These are phyloP conservation scores for Crithidia sp. DNA, from an alignment of 208 protist species.

Conservation along the genomic window DNA sequence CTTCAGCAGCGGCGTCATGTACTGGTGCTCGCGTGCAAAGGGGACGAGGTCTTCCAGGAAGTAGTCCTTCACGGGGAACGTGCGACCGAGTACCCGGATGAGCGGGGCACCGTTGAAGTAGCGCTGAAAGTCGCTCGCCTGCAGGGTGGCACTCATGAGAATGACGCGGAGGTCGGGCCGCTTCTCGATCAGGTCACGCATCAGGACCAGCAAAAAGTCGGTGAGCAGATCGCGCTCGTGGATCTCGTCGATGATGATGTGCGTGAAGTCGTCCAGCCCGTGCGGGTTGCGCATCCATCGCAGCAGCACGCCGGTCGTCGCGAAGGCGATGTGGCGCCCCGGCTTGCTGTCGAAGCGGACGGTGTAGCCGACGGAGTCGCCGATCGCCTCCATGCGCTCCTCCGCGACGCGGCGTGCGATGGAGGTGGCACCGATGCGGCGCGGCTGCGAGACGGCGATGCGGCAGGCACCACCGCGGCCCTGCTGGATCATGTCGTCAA, in stretches of 20 bases:
- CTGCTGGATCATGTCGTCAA: slow-evolving; percentile 79
- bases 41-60: slow-evolving; percentile 85
- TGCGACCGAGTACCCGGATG: slow-evolving; percentile 86
- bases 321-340: slow-evolving; percentile 97
- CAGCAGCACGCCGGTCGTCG: slow-evolving; percentile 99
- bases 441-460: slow-evolving; percentile 97
- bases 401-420: slow-evolving; percentile 98
- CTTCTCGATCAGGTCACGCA: slow-evolving; percentile 84
- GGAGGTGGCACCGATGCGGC: slow-evolving; percentile 97
- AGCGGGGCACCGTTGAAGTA: slow-evolving; percentile 88
- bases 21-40: slow-evolving; percentile 61
- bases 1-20: slow-evolving; percentile 80
- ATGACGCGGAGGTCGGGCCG: slow-evolving; percentile 97
- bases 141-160: slow-evolving; percentile 95
- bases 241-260: slow-evolving; percentile 99
- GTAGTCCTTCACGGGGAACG: slow-evolving; percentile 84
- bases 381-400: slow-evolving; percentile 95
- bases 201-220: slow-evolving; percentile 98
- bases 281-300: slow-evolving; percentile 92
- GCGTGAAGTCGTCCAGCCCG: slow-evolving; percentile 90
- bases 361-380: slow-evolving; percentile 97
- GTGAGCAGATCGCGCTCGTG: slow-evolving; percentile 99
- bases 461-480: slow-evolving; percentile 66
- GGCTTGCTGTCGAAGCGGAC: slow-evolving; percentile 97
- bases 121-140: slow-evolving; percentile 80